Evolutionary conservation across 768 basidiomycete genomes (phyloP), one percentile per base, ranked within the genome.

Genomic region (Infundibulicybe gibba): DNA sequence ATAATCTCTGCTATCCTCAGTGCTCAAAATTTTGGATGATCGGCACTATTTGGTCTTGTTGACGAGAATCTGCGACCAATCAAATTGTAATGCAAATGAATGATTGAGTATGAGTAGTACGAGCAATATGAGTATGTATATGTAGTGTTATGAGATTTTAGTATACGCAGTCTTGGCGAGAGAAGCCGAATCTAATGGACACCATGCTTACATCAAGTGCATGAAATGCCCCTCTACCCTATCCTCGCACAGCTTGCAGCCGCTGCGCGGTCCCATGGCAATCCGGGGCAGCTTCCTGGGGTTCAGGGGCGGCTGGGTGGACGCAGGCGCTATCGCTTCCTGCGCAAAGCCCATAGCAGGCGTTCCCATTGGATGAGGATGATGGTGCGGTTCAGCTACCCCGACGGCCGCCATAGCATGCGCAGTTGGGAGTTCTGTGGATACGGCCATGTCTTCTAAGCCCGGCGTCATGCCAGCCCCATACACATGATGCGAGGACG

Each of bases 221-320:
- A 81, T 77, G 65, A 76, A 87, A 57, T 89, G 87, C 3, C 87
- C 87, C 58, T 81, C 83, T 1, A 85, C 75, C 4, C 80, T 75
- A 55, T 76, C 61, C 38, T 74, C 69, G 61, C 85, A 87, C 49
- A 85, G 85, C 41, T 80, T 65, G 55, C 85, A 87, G 56, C 83
- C 85, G 3, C 76, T 68, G 10, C 85, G 76, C 3, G 85, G 85
- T 21, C 85, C 85, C 85, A 87, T 87, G 47, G 77, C 81, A 49
- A 85, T 74, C 3, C 79, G 71, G 50, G 74, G 77, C 48, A 67
- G 74, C 48, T 69, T 63, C 2, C 41, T 5, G 51, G 54, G 9
- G 58, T 57, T n/a, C 58, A 51, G 19, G 54, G 32, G 37, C 50
- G 49, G 41, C 62, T 57, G 4, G 57, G 51, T 14, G 59, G 53